Evolutionary conservation across 2,329 filamentous ascomycete species (phyloP), one percentile per base, ranked within the genome.

Genomic region (Boeremia lycopersici): DNA sequence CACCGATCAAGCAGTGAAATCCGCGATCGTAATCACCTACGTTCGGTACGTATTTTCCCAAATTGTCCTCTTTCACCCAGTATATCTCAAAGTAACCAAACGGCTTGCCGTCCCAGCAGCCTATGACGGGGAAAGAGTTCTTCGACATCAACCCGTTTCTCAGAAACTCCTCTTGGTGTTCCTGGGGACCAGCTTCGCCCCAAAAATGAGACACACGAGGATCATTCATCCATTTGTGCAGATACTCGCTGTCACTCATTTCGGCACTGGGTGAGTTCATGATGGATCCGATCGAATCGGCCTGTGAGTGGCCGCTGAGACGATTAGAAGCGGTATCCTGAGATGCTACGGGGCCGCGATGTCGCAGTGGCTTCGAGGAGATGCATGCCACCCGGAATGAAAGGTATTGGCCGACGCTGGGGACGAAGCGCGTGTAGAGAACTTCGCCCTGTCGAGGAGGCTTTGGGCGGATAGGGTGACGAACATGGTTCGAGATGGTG

Each of bases 71-170:
- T 69, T 96, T 96, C 3, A 95, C 91, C 93, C 95, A 99, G 77
- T 99, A 99, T 30, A 99, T 84, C 78, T 99, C 95, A 71, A 99
- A 97, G 73, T 96, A 99, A 0, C 92, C 95, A 77, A 98, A 99
- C 0, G 93, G 93, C 56, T 93, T 89, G 10, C 91, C 93, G 65
- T 98, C 91, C 90, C 93, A 99, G 71, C 92, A 88, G 0, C 90
- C 95, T 57, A 98, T 93, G 0, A 88, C 91, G 0, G 95, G 95
- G 74, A 98, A 96, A 8, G 88, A 91, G 74, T 97, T 89, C 15
- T 82, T 81, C 17, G 82, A 86, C 11, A 81, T 81, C 10, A 98
- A 77, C 0, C 83, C 86, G 2, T 78, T 79, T 17, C 82, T 78
- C 3, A 99, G 79, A 57, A 96, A 96, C 2, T 83, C 76, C 65